phyloP scores from a whole-genome alignment of 306 rosid genomes.

The Cucurbita pepo region DNA sequence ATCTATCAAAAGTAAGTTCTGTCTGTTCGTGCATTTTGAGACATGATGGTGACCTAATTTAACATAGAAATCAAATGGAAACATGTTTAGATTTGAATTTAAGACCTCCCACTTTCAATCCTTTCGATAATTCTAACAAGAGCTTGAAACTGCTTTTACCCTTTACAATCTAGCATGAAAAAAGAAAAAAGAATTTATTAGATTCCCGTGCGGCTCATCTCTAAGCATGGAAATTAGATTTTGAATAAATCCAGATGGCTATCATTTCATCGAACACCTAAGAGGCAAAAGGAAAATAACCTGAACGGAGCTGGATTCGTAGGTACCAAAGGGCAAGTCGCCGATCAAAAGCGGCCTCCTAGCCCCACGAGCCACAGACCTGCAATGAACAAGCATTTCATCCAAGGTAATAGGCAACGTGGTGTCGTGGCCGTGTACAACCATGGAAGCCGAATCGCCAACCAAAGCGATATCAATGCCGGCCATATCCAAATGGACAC shows the following conservation, averaged over 20 bases:
- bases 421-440: constrained; percentile 83
- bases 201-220: neutral
- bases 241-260: neutral
- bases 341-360: constrained; percentile 65
- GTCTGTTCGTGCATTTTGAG: neutral
- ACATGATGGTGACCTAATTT: neutral
- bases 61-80: neutral
- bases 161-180: neutral
- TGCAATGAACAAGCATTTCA: constrained; percentile 74
- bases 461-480: constrained; percentile 57
- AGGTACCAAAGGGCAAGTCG: constrained; percentile 73
- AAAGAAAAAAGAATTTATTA: neutral
- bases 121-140: neutral
- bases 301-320: constrained; percentile 57
- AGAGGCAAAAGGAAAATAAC: constrained; percentile 12
- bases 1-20: neutral
- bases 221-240: too few species aligned
- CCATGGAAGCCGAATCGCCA: constrained; percentile 92
- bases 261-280: neutral
- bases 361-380: constrained; percentile 78
- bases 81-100: neutral
- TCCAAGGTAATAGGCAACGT: constrained; percentile 55
- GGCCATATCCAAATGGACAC: constrained; percentile 56
- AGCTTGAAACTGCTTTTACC: neutral
- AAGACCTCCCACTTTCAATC: neutral